Evolutionary conservation across 2,329 filamentous ascomycete species (phyloP).

Genomic region (Xylaria sp.): DNA sequence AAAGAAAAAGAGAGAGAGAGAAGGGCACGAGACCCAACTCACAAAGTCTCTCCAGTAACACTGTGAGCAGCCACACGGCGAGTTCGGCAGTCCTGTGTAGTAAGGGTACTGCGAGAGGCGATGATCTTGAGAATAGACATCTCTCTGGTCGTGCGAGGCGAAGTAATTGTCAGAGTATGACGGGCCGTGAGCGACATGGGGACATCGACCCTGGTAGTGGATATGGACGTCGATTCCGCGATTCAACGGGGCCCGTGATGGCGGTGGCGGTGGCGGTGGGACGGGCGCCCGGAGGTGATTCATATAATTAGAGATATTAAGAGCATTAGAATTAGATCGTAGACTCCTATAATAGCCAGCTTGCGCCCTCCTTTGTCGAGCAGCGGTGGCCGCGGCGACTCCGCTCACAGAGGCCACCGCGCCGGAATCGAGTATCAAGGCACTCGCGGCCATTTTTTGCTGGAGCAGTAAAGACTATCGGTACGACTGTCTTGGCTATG

Average conservation of each 20-base stretch:
- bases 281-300: slow-evolving; percentile 18
- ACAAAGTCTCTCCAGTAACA: slow-evolving; percentile 38
- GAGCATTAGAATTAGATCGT: background rate
- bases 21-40: slow-evolving; percentile 4
- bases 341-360: background rate
- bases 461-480: background rate
- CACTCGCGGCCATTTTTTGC: background rate
- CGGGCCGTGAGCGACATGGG: background rate
- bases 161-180: background rate
- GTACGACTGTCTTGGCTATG: background rate
- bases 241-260: background rate
- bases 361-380: slow-evolving; percentile 2
- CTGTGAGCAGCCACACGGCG: slow-evolving; percentile 32
- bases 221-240: slow-evolving; percentile 18
- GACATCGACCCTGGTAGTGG: slow-evolving; percentile 22
- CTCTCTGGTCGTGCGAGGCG: background rate
- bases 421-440: background rate
- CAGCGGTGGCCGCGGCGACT: background rate
- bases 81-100: slow-evolving; percentile 13
- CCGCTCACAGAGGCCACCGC: background rate
- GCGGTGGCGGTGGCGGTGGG: too few species aligned
- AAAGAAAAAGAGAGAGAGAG: too few species aligned
- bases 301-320: slow-evolving; percentile 23
- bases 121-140: background rate
- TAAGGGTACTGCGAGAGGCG: background rate